Conservation (phyloP, 2,329 filamentous ascomycete species). For the Endoconidiophora laricicola region DNA sequence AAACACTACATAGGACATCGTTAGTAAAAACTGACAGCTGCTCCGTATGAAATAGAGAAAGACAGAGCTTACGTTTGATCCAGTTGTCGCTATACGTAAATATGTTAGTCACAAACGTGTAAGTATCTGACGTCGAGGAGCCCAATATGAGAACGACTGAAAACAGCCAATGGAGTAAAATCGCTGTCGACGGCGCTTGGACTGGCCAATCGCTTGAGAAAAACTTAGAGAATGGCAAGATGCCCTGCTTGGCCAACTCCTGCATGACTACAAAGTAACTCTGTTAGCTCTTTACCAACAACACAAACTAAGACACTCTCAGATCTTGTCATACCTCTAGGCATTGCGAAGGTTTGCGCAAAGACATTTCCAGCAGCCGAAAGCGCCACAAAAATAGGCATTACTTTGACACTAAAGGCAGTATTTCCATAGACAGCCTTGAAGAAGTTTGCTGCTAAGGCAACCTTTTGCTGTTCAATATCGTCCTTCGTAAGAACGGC, state of each 20-base stretch:
- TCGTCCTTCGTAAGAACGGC: conserved; percentile 42
- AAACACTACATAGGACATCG: conserved; percentile 37
- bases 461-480: conserved; percentile 39
- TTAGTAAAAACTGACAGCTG: not conserved
- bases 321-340: conserved; percentile 30
- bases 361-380: conserved; percentile 47
- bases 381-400: conserved; percentile 41
- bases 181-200: conserved; percentile 22
- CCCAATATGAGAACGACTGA: conserved; percentile 8
- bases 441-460: conserved; percentile 46
- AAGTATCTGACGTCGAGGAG: conserved; percentile 3
- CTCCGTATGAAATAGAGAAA: conserved; percentile 31
- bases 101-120: conserved; percentile 10
- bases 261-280: conserved; percentile 29
- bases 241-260: conserved; percentile 52
- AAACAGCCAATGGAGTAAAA: conserved; percentile 10
- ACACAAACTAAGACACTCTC: conserved; percentile 17
- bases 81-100: conserved; percentile 30
- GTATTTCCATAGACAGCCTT: conserved; percentile 39
- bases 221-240: conserved; percentile 47
- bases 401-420: conserved; percentile 29
- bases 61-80: conserved; percentile 43
- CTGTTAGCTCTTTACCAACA: not conserved
- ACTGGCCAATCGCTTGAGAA: conserved; percentile 56
- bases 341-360: conserved; percentile 19